Percentiles rank a stretch among this genome's conserved stretches.
Evolutionary conservation across 768 basidiomycete species (phyloP).

Genomic region (Pleurotus cornucopiae): DNA sequence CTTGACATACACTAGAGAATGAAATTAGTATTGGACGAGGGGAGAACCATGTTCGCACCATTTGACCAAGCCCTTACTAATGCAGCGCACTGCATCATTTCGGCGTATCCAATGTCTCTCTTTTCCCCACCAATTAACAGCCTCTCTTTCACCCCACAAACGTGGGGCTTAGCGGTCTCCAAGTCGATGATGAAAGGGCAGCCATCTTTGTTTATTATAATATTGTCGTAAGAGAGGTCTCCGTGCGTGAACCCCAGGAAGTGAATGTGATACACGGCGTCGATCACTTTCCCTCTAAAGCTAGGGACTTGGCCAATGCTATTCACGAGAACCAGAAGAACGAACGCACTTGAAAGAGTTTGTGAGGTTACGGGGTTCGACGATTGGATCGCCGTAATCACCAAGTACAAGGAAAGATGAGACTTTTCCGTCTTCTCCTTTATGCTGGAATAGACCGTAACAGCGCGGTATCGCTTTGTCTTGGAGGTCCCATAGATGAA

Average conservation of each 20-base stretch:
- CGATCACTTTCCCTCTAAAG: not conserved
- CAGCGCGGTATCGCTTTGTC: not conserved
- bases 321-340: not conserved
- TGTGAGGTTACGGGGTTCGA: not conserved
- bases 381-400: not conserved
- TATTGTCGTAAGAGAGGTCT: not conserved
- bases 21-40: too few relatives aligned
- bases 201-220: not conserved
- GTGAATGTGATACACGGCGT: not conserved
- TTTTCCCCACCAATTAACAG: not conserved
- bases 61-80: not conserved
- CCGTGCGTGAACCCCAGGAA: not conserved
- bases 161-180: not conserved
- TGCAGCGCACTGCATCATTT: not conserved
- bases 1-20: too few relatives aligned
- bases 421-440: not conserved
- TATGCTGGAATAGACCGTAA: not conserved
- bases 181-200: not conserved
- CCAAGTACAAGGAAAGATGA: not conserved
- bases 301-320: not conserved
- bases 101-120: not conserved
- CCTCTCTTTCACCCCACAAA: not conserved
- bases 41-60: not conserved
- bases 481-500: not conserved
- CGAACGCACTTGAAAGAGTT: not conserved